A percentile compares a stretch with the other conserved stretches of the same genome.
phyloP scores from a whole-genome alignment of 176 grass and related monocot genomes.

The Olyra latifolia region DNA sequence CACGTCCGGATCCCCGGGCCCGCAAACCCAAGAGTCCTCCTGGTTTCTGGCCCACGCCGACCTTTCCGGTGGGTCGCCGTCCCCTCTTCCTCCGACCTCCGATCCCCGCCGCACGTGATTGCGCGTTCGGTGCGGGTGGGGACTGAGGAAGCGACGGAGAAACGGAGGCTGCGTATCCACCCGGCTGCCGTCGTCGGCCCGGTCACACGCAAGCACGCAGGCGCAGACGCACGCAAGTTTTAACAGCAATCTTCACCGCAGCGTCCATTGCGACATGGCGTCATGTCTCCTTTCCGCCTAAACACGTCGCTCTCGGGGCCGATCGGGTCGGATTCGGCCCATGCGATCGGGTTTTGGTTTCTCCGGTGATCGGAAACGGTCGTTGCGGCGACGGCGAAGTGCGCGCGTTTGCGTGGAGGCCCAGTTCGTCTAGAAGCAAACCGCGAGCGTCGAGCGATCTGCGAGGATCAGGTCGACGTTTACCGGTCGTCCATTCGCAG shows the following conservation, averaged over 20 bases:
- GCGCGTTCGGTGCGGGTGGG: constrained; percentile 24
- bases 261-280: background rate
- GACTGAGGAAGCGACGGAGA: background rate
- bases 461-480: constrained; percentile 35
- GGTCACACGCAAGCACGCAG: background rate
- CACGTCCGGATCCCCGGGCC: background rate
- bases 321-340: too few species aligned
- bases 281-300: background rate
- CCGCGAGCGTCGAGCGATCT: background rate
- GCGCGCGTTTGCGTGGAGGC: constrained; percentile 15
- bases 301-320: constrained; percentile 5
- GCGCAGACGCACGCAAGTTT: background rate
- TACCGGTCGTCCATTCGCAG: background rate
- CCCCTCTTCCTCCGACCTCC: background rate
- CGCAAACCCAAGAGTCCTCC: background rate
- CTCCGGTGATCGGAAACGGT: background rate
- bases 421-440: constrained; percentile 10
- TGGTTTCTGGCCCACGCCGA: background rate
- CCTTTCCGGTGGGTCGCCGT: background rate
- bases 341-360: background rate
- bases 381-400: constrained; percentile 31
- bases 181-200: background rate
- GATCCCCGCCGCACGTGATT: constrained; percentile 29
- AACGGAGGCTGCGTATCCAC: background rate
- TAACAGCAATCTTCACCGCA: background rate